Conservation (phyloP, 176 grass and related monocot species). For the Zizania latifolia region DNA sequence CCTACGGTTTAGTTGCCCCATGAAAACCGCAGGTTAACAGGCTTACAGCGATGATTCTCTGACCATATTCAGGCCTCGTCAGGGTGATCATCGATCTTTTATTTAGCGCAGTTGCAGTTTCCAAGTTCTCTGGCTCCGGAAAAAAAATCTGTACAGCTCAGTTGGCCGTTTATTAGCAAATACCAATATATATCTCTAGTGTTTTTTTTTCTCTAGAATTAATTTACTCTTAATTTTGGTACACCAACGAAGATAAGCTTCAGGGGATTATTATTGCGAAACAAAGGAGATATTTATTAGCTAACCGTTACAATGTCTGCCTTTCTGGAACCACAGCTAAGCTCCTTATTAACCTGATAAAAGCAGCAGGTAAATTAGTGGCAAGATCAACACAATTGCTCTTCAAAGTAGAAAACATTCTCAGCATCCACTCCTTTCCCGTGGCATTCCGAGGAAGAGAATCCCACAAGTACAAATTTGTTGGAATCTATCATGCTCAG, state of each 20-base stretch:
- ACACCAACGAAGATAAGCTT: neutral
- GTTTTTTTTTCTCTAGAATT: too few species aligned
- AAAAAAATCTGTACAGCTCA: neutral
- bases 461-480: slow-evolving; percentile 74
- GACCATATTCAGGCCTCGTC: neutral
- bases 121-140: neutral
- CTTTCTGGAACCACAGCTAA: slow-evolving; percentile 2
- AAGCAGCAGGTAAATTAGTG: neutral
- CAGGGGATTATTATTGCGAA: neutral
- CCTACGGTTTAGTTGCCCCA: neutral
- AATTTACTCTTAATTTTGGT: neutral
- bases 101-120: neutral
- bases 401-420: neutral
- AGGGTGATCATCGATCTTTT: neutral
- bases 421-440: slow-evolving; percentile 66
- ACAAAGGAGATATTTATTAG: slow-evolving; percentile 10
- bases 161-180: neutral
- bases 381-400: neutral
- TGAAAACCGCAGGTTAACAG: neutral
- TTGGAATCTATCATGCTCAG: slow-evolving; percentile 63
- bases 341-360: slow-evolving; percentile 85
- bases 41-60: neutral
- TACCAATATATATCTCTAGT: neutral
- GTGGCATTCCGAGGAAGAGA: slow-evolving; percentile 96
- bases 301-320: neutral